Conservation (phyloP, 192 early-diverging fungal genomes). For the Umbelopsis isabellina region DNA sequence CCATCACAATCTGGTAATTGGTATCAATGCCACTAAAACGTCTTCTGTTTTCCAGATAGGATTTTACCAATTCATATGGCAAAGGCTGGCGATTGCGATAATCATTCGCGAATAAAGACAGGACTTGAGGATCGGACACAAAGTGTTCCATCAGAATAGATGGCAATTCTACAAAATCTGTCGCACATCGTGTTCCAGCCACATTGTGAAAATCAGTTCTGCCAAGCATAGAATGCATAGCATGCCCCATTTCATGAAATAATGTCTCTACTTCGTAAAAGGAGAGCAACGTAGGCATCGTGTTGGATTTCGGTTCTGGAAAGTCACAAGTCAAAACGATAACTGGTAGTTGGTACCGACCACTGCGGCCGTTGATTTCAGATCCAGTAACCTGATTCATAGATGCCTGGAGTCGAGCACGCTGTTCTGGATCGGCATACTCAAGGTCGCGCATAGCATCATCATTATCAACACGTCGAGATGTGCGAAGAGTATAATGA, state of each 20-base stretch:
- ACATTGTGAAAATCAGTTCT: conserved; percentile 97
- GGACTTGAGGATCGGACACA: conserved; percentile 71
- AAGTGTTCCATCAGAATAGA: conserved; percentile 96
- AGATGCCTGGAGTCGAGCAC: neutral
- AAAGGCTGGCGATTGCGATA: conserved; percentile 69
- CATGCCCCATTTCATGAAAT: conserved; percentile 99
- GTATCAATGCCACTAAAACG: conserved; percentile 75
- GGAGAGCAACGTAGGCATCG: conserved; percentile 64
- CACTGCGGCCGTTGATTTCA: conserved; percentile 21
- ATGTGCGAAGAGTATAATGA: conserved; percentile 94
- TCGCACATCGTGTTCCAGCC: conserved; percentile 89
- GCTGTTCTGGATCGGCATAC: conserved; percentile 29
- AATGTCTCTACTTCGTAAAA: conserved; percentile 91
- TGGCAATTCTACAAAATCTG: conserved; percentile 98
- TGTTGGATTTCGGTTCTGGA: conserved; percentile 38
- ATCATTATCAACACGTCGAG: conserved; percentile 86
- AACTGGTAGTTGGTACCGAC: conserved; percentile 69
- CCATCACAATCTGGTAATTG: conserved; percentile 89
- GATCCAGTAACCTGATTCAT: neutral
- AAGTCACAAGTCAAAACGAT: conserved; percentile 81
- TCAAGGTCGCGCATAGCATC: conserved; percentile 49
- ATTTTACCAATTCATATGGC: conserved; percentile 54
- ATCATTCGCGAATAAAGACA: conserved; percentile 76
- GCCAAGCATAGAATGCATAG: conserved; percentile 96
- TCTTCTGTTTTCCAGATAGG: conserved; percentile 56